A percentile compares a stretch with the other conserved stretches of the same genome.
phyloP scores from a whole-genome alignment of 306 rosid species.

The Geum urbanum region DNA sequence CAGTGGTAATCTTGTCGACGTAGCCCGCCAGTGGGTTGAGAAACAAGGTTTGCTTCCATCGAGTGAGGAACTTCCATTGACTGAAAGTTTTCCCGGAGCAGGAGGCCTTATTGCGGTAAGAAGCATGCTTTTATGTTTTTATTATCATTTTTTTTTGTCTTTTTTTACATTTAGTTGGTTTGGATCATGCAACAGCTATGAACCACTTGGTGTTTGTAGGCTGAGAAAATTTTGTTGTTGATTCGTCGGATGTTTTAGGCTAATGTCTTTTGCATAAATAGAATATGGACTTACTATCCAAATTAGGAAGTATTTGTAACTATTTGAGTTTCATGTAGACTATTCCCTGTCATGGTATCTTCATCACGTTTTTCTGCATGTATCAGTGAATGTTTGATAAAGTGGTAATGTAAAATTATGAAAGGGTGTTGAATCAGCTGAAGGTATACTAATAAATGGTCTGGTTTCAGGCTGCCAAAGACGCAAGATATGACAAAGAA shows the following conservation, averaged over 20 bases:
- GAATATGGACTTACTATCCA: background rate
- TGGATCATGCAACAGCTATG: background rate
- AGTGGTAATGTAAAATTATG: background rate
- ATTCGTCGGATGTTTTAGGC: background rate
- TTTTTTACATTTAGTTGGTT: background rate
- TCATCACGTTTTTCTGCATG: background rate
- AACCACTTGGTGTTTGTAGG: background rate
- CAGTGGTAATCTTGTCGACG: constrained; percentile 96
- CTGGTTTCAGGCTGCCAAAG: constrained; percentile 81
- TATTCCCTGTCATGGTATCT: no score
- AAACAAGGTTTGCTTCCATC: constrained; percentile 97
- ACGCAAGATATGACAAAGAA: constrained; percentile 93
- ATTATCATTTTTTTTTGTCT: background rate
- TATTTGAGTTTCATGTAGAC: no score
- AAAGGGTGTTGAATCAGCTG: constrained; percentile 9
- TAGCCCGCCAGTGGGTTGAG: constrained; percentile 98
- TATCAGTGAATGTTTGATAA: background rate
- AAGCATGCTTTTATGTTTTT: constrained; percentile 14
- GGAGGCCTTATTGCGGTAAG: constrained; percentile 85
- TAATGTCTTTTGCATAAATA: background rate
- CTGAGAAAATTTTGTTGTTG: background rate
- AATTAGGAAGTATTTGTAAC: background rate
- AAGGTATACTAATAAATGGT: background rate
- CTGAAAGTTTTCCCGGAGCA: constrained; percentile 82
- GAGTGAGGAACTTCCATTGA: constrained; percentile 95